phyloP scores from a whole-genome alignment of 495 filamentous ascomycete species.

The Penicillium pancosmium region DNA sequence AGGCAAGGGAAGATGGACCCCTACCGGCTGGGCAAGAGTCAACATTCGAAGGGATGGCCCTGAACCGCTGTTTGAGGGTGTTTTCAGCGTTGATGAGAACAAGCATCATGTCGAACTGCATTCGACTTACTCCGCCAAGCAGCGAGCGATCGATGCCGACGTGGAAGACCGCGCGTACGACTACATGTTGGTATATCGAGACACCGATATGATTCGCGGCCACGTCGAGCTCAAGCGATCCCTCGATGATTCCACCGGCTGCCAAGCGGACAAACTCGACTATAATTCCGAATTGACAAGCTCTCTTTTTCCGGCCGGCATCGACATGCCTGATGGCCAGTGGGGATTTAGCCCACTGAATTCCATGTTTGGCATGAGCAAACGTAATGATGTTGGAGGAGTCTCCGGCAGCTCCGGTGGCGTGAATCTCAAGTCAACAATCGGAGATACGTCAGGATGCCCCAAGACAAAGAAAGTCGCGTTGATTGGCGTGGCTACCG shows the following conservation, averaged over 20 bases:
- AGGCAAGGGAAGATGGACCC: slow-evolving; percentile 68
- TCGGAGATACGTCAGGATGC: slow-evolving; percentile 80
- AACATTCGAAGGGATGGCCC: slow-evolving; percentile 74
- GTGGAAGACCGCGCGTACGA: slow-evolving; percentile 63
- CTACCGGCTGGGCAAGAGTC: slow-evolving; percentile 85
- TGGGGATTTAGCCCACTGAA: slow-evolving; percentile 59
- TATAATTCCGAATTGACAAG: slow-evolving; percentile 72
- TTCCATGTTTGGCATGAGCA: slow-evolving; percentile 57
- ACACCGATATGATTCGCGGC: slow-evolving; percentile 72
- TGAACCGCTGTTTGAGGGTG: slow-evolving; percentile 85
- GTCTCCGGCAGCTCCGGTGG: slow-evolving; percentile 73
- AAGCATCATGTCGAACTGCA: slow-evolving; percentile 87
- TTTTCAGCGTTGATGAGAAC: slow-evolving; percentile 77
- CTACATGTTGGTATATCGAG: slow-evolving; percentile 88
- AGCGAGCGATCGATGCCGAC: slow-evolving; percentile 72
- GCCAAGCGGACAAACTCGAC: slow-evolving; percentile 64
- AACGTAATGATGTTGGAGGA: slow-evolving; percentile 57
- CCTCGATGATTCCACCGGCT: slow-evolving; percentile 43
- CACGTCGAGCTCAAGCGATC: slow-evolving; percentile 59
- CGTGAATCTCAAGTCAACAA: slow-evolving; percentile 79
- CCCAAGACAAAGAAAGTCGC: slow-evolving; percentile 88
- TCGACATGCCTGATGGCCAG: slow-evolving; percentile 40
- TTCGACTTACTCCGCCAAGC: slow-evolving; percentile 73
- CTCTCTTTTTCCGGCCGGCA: slow-evolving; percentile 57
- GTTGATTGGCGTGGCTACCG: slow-evolving; percentile 87